Conservation (phyloP, 139 green algal genomes). For the Chlamydomonas applanata region DNA sequence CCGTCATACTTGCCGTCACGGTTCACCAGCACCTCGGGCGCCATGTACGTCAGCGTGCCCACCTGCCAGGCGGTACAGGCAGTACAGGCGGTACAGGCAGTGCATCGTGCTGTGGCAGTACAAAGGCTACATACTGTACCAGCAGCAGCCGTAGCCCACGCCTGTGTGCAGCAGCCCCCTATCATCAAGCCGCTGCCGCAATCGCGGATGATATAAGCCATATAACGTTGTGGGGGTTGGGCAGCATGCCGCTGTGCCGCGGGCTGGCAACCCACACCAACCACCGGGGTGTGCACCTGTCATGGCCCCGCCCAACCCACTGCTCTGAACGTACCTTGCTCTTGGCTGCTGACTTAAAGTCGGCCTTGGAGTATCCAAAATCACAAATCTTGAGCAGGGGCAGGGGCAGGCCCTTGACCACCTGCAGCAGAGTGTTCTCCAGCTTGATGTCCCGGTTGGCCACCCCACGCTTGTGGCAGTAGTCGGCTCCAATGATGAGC, state of each 20-base stretch:
- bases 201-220: no score
- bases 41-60: slow-evolving; percentile 96
- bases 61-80: slow-evolving; percentile 72
- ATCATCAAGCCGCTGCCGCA: no score
- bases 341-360: slow-evolving; percentile 37
- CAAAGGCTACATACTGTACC: no score
- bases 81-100: no score
- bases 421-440: slow-evolving; percentile 34
- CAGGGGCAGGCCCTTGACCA: slow-evolving; percentile 61
- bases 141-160: no score
- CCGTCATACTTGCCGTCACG: slow-evolving; percentile 82
- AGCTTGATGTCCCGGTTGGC: slow-evolving; percentile 88
- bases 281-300: no score
- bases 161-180: no score
- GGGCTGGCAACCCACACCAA: no score
- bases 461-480: slow-evolving; percentile 74
- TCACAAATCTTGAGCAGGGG: slow-evolving; percentile 61
- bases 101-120: no score
- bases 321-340: slow-evolving; percentile 32
- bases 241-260: no score
- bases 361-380: slow-evolving; percentile 58
- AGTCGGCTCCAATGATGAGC: slow-evolving; percentile 91
- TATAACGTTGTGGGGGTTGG: no score
- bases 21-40: slow-evolving; percentile 87
- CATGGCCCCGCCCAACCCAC: no score